A percentile compares a stretch with the other conserved stretches of the same genome.
These are phyloP conservation scores for Oemleria cerasiformis DNA, from an alignment of 306 rosid genomes.

Conservation along the genomic window DNA sequence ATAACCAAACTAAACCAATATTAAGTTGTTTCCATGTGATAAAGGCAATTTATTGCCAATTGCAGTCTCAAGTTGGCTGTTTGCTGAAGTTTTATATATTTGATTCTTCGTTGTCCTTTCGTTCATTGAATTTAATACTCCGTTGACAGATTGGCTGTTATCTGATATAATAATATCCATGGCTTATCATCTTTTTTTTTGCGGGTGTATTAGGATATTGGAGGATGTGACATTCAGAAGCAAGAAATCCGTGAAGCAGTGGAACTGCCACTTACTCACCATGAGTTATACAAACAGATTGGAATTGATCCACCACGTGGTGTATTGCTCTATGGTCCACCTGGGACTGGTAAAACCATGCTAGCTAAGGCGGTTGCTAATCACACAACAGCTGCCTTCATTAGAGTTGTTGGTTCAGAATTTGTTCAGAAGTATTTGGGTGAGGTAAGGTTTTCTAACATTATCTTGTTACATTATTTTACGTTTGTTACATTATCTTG, in stretches of 20 bases:
- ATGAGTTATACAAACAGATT: constrained; percentile 92
- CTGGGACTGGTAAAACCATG: constrained; percentile 99
- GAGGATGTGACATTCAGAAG: constrained; percentile 98
- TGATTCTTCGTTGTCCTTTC: neutral
- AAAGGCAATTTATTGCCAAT: neutral
- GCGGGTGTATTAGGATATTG: constrained; percentile 61
- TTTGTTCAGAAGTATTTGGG: constrained; percentile 99
- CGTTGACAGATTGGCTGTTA: neutral
- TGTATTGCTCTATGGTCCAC: constrained; percentile 94
- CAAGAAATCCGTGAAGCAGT: constrained; percentile 99
- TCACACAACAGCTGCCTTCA: constrained; percentile 98
- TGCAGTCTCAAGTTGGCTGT: neutral
- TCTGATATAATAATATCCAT: neutral
- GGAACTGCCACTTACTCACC: constrained; percentile 95
- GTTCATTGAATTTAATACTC: neutral
- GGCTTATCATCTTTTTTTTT: neutral
- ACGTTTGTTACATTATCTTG: neutral
- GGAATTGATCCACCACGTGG: constrained; percentile 99
- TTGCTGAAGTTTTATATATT: neutral
- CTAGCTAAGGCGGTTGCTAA: constrained; percentile 99
- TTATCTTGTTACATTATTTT: neutral
- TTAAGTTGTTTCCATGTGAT: neutral
- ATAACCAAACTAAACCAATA: neutral
- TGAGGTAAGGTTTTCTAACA: constrained; percentile 55
- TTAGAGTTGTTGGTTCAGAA: constrained; percentile 98